Base-by-base conservation (phyloP, 1,284 basidiomycete species). In the Heterobasidion parviporum region DNA sequence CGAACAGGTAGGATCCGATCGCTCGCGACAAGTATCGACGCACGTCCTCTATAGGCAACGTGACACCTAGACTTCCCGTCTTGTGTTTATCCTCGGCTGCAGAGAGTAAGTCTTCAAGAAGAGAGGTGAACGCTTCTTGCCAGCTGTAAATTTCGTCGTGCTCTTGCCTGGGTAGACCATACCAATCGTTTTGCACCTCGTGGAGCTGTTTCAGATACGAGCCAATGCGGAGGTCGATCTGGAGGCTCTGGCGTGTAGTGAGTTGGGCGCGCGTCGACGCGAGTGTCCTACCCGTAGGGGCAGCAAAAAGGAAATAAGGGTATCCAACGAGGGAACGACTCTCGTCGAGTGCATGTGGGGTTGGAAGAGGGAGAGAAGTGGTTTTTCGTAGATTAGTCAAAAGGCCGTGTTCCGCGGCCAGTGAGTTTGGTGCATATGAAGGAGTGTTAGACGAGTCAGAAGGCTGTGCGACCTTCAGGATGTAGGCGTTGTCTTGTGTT, bases 1-100 rank as follows among this genome's bases (percentile, higher is more conserved):
- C 85, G 61, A 89, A 89, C 8, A 89, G 72, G 66, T 80, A 89
- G 54, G 75, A 83, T 20, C 80, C 83, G 59, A 89, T 87, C 18
- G 87, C 87, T 20, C 84, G 81, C 16, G 78, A 79, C 32, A 87
- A 76, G 60, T 68, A 72, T 3, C 64, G 62, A 33, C 81, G 77
- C 54, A 89, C 69, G 41, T 77, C 73, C 34, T 66, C 32, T 1
- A 36, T 44, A 14, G 53, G 53, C 43, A 54, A 36, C 16, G 6
- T 64, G 60, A 78, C 61, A 38, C 53, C 57, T n/a, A 57, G 52
- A n/a, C 53, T 60, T 12, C 45, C 55, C 35, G 54, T 61, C 16
- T 61, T 55, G 16, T 52, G 60, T 8, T 57, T 54, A 14, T 62
- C 64, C 38, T 68, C 67, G 3, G 57, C 67, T 4, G 65, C 64